Percentiles rank a stretch among this genome's conserved stretches.
Conservation (phyloP, 768 basidiomycete genomes). For the Pisolithus sp. region DNA sequence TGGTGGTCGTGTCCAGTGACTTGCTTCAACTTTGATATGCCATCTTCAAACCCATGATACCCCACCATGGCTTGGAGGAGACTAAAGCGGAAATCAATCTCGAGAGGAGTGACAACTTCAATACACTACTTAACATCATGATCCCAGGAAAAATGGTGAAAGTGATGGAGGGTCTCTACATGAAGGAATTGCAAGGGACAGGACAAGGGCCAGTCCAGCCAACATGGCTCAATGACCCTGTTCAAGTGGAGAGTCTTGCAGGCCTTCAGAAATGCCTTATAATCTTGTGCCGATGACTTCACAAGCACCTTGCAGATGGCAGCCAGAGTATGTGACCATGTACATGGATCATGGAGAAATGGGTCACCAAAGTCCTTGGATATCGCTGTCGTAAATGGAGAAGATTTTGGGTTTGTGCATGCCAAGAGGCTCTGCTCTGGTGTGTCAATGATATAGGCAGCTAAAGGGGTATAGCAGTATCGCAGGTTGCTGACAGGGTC, state of each 20-base stretch:
- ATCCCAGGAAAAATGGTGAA: too few relatives aligned
- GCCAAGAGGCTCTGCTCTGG: constrained; percentile 1
- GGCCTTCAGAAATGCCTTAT: too few relatives aligned
- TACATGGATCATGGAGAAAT: constrained; percentile 22
- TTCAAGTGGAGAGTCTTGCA: too few relatives aligned
- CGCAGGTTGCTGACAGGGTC: constrained; percentile 15
- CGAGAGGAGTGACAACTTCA: too few relatives aligned
- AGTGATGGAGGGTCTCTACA: too few relatives aligned
- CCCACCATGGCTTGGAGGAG: too few relatives aligned
- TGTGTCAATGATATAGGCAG: constrained; percentile 18
- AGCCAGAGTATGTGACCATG: constrained; percentile 16
- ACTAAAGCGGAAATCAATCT: too few relatives aligned
- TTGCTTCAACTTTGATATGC: constrained; percentile 35
- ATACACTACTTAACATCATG: too few relatives aligned
- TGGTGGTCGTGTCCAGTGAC: constrained; percentile 34
- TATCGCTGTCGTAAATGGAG: constrained; percentile 25
- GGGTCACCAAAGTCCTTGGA: constrained; percentile 26
- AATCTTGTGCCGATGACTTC: neutral
- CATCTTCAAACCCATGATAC: constrained; percentile 23
- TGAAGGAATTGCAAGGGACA: too few relatives aligned
- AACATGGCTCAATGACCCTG: too few relatives aligned
- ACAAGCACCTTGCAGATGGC: constrained; percentile 4
- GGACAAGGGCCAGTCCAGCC: too few relatives aligned
- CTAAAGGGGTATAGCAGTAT: constrained; percentile 17
- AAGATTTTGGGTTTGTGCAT: constrained; percentile 17